Conservation (phyloP, 73 alveolate genomes). For the Effrenium voratum region DNA sequence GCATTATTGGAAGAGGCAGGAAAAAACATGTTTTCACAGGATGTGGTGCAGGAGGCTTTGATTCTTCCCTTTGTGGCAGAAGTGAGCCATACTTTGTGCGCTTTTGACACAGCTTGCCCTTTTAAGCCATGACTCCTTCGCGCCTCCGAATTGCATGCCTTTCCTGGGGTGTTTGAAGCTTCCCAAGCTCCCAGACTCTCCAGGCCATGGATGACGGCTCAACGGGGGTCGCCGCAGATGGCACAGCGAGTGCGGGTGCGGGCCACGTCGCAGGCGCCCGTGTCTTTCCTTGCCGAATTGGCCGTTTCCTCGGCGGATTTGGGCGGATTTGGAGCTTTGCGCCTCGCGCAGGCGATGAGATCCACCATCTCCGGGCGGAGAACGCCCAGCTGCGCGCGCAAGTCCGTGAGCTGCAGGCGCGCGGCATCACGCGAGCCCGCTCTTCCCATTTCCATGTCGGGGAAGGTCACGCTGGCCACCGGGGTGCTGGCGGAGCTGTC, state of each 20-base stretch:
- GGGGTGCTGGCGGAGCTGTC: conserved; percentile 78
- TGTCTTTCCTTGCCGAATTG: not conserved
- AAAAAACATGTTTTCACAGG: no score
- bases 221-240: conserved; percentile 20
- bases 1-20: no score
- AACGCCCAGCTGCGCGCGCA: conserved; percentile 77
- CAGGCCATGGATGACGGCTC: conserved; percentile 32
- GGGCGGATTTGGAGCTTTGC: not conserved
- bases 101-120: no score
- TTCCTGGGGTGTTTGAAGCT: no score
- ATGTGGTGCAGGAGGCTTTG: no score
- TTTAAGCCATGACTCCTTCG: no score
- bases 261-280: no score
- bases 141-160: no score
- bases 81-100: no score
- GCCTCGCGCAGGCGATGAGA: not conserved
- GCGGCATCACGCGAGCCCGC: not conserved
- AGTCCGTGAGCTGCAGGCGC: conserved; percentile 75
- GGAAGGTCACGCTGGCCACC: conserved; percentile 77
- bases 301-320: not conserved
- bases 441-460: not conserved
- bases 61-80: no score
- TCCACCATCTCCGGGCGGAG: conserved; percentile 55
- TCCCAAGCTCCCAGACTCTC: no score
- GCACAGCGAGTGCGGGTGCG: no score